Evolutionary conservation across 2,329 filamentous ascomycete species (phyloP).

Genomic region (Dothistroma septosporum): DNA sequence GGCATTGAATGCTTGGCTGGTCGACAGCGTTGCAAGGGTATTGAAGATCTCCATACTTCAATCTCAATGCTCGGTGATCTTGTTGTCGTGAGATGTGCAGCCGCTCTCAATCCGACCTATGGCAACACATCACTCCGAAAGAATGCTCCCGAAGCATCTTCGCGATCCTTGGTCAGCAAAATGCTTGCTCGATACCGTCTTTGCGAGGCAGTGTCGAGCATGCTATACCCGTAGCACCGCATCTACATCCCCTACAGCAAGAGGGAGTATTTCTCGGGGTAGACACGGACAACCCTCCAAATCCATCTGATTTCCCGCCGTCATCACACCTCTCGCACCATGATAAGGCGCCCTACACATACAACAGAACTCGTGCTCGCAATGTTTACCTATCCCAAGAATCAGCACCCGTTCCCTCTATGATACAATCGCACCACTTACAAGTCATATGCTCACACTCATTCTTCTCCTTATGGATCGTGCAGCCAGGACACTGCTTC

Average conservation of each 20-base stretch:
- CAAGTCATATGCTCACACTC: background rate
- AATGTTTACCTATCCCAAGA: background rate
- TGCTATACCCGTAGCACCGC: too few relatives aligned
- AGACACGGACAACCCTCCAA: background rate
- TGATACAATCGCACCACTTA: background rate
- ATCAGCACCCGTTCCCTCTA: background rate
- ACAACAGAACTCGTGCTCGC: background rate
- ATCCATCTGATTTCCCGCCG: background rate
- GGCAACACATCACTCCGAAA: too few relatives aligned
- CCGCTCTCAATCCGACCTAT: too few relatives aligned
- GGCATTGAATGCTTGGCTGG: background rate
- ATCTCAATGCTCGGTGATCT: background rate
- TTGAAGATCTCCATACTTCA: background rate
- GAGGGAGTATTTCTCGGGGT: background rate
- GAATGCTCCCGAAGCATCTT: too few relatives aligned
- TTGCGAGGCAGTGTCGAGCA: too few relatives aligned
- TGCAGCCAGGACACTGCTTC: background rate
- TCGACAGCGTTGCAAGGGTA: background rate
- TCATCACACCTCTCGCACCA: background rate
- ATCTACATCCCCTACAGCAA: background rate
- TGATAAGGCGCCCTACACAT: background rate
- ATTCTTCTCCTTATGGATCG: background rate
- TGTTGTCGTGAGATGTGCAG: background rate
- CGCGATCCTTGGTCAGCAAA: background rate
- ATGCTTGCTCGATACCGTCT: background rate